Conservation (phyloP, 352 stramenopile genomes). For the Phytopythium kandeliae region DNA sequence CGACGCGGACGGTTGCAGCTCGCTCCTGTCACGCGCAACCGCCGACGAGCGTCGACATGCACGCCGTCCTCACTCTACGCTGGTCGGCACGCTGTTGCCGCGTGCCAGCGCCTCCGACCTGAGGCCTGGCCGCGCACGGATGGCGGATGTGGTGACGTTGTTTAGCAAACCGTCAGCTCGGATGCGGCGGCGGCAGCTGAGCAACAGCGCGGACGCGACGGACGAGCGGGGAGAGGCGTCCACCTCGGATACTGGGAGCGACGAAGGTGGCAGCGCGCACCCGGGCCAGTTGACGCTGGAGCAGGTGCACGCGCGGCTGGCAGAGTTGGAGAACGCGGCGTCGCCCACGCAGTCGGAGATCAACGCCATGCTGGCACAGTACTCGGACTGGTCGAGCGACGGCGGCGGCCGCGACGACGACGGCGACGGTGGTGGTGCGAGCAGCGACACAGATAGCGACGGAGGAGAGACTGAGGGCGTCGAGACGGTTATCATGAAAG, state of each 20-base stretch:
- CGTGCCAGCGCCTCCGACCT: no score
- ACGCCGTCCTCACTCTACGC: no score
- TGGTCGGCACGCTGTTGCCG: no score
- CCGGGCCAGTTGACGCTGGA: conserved; percentile 27
- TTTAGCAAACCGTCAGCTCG: conserved; percentile 35
- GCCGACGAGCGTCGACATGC: no score
- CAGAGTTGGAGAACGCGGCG: conserved; percentile 34
- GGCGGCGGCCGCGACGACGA: conserved; percentile 9
- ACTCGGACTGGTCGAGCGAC: conserved; percentile 25
- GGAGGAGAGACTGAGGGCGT: conserved; percentile 9
- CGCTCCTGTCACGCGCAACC: no score
- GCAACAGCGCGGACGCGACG: conserved; percentile 13
- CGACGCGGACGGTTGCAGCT: no score
- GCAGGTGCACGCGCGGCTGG: conserved; percentile 41
- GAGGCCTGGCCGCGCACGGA: conserved; percentile 4
- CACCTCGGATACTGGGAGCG: background rate
- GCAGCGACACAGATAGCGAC: conserved; percentile 4
- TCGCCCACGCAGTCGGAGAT: conserved; percentile 54
- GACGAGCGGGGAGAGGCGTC: background rate
- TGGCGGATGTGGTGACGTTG: conserved; percentile 27
- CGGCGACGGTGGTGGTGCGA: conserved; percentile 3
- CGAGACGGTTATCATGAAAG: conserved; percentile 73
- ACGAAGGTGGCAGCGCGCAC: background rate
- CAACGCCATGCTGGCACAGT: conserved; percentile 51
- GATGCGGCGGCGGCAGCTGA: conserved; percentile 23